Percentiles rank a stretch among this genome's conserved stretches.
These are phyloP conservation scores for Babesia bovis DNA, from an alignment of 169 alveolate genomes.

Conservation along the genomic window DNA sequence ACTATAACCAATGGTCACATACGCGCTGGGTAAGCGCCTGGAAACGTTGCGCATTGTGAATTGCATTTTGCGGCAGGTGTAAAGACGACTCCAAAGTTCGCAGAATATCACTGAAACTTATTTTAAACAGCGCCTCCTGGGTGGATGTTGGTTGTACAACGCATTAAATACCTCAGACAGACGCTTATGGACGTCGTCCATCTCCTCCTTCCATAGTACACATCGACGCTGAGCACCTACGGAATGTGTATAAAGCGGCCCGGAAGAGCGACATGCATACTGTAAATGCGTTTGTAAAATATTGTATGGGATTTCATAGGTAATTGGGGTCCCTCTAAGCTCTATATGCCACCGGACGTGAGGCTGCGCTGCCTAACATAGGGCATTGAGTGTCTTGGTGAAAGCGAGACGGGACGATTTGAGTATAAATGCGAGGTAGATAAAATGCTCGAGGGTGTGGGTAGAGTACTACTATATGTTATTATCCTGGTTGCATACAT, in stretches of 20 bases:
- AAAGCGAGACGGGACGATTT: no score
- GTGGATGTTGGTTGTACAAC: not conserved
- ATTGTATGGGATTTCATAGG: no score
- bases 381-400: no score
- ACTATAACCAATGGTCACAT: not conserved
- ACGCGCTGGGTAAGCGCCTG: slow-evolving; percentile 51
- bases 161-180: slow-evolving; percentile 16
- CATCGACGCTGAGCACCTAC: no score
- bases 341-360: no score
- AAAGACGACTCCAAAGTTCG: slow-evolving; percentile 31
- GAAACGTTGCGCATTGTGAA: slow-evolving; percentile 18
- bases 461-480: not conserved
- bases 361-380: no score
- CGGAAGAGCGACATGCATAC: no score
- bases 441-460: not conserved
- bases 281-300: no score
- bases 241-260: not conserved
- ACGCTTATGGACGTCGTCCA: slow-evolving; percentile 21
- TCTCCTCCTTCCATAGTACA: not conserved
- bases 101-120: slow-evolving; percentile 13
- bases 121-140: slow-evolving; percentile 26
- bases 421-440: no score
- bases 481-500: not conserved
- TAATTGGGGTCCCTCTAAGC: no score
- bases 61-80: slow-evolving; percentile 20